Evolutionary conservation across 192 early-diverging fungal genomes (phyloP), one percentile per base, ranked within the genome.

Genomic region (Coemansia sp.): DNA sequence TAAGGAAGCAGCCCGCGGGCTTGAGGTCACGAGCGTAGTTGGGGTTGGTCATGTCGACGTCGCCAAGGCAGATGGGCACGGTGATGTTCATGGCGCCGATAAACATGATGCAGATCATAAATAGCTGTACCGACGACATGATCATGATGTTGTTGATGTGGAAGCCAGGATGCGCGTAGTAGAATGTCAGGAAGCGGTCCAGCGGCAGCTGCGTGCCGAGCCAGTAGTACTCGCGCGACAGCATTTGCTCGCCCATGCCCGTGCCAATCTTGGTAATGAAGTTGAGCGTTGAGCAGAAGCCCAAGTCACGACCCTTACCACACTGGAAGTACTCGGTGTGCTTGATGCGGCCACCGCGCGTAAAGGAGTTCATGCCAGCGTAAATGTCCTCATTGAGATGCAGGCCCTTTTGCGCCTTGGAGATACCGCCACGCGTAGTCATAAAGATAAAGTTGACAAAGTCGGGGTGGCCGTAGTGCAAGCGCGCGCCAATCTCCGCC

Each of bases 331-430:
- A 95, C 74, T 95, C 93, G 3, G 90, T 87, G 79, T 95, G 93
- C 73, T 92, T 93, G 78, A 93, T 95, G 26, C 88, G 83, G 0
- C 92, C 93, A 51, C 93, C 93, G 23, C 93, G 87, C 42, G 82
- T 88, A 63, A 93, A 93, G 26, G 90, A 91, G 70, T 86, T 91
- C 91, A 95, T 95, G 69, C 93, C 93, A 9, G 93, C 93, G 59
- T 90, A 95, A 73, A 95, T 94, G 78, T 95, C 93, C 81, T 95
- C 93, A 66, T 94, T 95, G 58, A 95, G 82, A 60, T 95, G 93
- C 59, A 95, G 78, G 35, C 93, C 93, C 71, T 91, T 93, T 65
- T 94, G 93, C 21, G 91, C 93, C 79, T 95, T 95, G 18, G 87
- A 89, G 42, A 95, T 87, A 67, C 93, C 92, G 58, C 92, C 93